Evolutionary conservation across 1,139 yeast species (phyloP).

Genomic region (Pichia sp.): DNA sequence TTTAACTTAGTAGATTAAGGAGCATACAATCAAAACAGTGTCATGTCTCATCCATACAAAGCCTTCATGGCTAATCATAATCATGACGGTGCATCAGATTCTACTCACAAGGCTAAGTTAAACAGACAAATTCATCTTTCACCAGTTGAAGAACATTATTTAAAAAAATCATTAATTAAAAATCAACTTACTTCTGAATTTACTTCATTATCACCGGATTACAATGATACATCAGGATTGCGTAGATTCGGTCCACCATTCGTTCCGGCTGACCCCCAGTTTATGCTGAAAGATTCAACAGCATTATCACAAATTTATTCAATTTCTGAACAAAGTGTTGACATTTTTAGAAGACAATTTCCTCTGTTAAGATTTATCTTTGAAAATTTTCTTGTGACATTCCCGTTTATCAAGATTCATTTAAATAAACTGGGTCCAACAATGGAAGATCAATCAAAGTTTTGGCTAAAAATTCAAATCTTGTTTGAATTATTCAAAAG

Average conservation of each 20-base stretch:
- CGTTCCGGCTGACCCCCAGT: constrained; percentile 30
- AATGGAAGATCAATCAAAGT: constrained; percentile 32
- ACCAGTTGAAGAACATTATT: constrained; percentile 65
- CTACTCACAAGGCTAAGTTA: too few species aligned
- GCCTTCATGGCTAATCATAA: constrained; percentile 4
- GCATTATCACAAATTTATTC: constrained; percentile 14
- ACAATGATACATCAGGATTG: constrained; percentile 52
- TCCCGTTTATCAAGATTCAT: constrained; percentile 62
- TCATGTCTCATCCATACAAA: constrained; percentile 12
- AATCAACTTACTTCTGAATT: constrained; percentile 60
- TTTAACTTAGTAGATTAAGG: too few species aligned
- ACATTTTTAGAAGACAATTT: constrained; percentile 34
- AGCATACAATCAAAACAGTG: too few species aligned
- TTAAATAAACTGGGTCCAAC: constrained; percentile 22
- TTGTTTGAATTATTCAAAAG: constrained; percentile 72
- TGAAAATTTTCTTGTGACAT: constrained; percentile 51
- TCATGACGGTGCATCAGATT: too few species aligned
- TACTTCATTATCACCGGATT: constrained; percentile 37
- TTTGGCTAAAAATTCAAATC: constrained; percentile 81
- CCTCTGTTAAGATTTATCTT: constrained; percentile 70
- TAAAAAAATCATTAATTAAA: constrained; percentile 72
- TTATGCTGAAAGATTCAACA: constrained; percentile 15
- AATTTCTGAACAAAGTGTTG: constrained; percentile 17
- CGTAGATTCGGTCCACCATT: constrained; percentile 74
- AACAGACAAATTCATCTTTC: constrained; percentile 7